These are phyloP conservation scores for Colletotrichum ledebouriae DNA, from an alignment of 2,329 filamentous ascomycete species.

Conservation along the genomic window DNA sequence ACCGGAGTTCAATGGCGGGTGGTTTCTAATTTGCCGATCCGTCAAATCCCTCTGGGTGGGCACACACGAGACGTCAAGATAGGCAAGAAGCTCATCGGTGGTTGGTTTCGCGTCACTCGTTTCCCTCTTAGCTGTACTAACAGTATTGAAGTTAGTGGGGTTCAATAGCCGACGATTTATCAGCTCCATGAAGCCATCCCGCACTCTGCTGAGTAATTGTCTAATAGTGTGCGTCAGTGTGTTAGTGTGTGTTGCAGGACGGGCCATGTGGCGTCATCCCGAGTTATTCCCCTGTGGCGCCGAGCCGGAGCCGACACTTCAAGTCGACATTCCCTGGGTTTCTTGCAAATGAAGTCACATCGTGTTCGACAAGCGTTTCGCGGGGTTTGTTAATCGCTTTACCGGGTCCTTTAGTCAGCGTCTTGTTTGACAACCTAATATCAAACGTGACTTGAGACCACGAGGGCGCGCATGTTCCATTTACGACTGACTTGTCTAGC, in stretches of 20 bases:
- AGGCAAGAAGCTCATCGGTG: background rate
- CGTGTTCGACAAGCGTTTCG: slow-evolving; percentile 3
- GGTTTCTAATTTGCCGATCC: background rate
- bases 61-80: background rate
- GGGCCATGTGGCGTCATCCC: slow-evolving; percentile 33
- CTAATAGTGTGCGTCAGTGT: slow-evolving; percentile 10
- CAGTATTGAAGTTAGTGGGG: background rate
- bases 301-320: background rate
- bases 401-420: background rate
- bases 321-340: slow-evolving; percentile 8
- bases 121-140: background rate
- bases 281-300: slow-evolving; percentile 27
- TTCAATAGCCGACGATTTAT: background rate
- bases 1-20: background rate
- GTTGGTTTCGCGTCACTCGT: background rate
- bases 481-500: slow-evolving; percentile 1
- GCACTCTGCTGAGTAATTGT: slow-evolving; percentile 33
- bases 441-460: background rate
- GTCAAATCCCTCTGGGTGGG: background rate
- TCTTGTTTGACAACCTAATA: slow-evolving; percentile 1
- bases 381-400: background rate
- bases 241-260: background rate
- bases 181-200: slow-evolving; percentile 8
- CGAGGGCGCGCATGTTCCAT: background rate
- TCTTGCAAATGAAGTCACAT: slow-evolving; percentile 18